Percentiles rank a stretch among this genome's conserved stretches.
These are phyloP conservation scores for Pseudogymnoascus sp. DNA, from an alignment of 2,329 filamentous ascomycete genomes.

Conservation along the genomic window DNA sequence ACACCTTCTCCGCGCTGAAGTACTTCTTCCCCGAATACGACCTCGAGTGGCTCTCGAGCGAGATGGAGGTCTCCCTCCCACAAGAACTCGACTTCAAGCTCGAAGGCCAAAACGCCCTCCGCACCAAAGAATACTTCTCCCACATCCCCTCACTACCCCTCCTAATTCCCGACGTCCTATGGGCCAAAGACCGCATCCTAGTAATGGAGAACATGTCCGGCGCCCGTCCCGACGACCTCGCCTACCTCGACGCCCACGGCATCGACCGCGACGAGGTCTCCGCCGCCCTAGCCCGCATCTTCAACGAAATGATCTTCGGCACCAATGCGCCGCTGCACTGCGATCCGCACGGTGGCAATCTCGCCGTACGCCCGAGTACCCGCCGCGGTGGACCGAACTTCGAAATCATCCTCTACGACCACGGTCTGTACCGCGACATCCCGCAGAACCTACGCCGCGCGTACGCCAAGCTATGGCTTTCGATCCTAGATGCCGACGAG, in stretches of 20 bases:
- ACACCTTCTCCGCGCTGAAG: conserved; percentile 84
- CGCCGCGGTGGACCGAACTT: conserved; percentile 63
- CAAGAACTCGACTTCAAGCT: conserved; percentile 83
- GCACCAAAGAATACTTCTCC: conserved; percentile 73
- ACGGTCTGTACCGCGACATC: conserved; percentile 92
- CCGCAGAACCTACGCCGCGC: conserved; percentile 66
- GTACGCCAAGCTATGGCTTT: conserved; percentile 96
- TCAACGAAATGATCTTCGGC: conserved; percentile 99
- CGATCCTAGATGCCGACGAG: conserved; percentile 85
- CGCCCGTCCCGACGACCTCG: conserved; percentile 77
- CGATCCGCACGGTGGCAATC: conserved; percentile 93
- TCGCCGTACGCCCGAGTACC: conserved; percentile 64
- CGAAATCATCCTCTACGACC: conserved; percentile 92
- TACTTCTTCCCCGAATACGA: conserved; percentile 96
- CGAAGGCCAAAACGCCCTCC: conserved; percentile 75
- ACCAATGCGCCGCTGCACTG: conserved; percentile 83
- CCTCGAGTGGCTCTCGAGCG: conserved; percentile 85
- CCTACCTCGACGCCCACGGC: conserved; percentile 71
- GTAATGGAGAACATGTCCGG: conserved; percentile 94
- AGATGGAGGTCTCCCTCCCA: conserved; percentile 86
- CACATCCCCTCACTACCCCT: conserved; percentile 67
- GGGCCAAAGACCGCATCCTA: conserved; percentile 79
- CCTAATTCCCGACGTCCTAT: conserved; percentile 81
- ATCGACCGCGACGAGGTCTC: conserved; percentile 96
- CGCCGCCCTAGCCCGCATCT: conserved; percentile 78